Conservation (phyloP, 2,329 filamentous ascomycete genomes). For the Phyllosticta citribraziliensis region DNA sequence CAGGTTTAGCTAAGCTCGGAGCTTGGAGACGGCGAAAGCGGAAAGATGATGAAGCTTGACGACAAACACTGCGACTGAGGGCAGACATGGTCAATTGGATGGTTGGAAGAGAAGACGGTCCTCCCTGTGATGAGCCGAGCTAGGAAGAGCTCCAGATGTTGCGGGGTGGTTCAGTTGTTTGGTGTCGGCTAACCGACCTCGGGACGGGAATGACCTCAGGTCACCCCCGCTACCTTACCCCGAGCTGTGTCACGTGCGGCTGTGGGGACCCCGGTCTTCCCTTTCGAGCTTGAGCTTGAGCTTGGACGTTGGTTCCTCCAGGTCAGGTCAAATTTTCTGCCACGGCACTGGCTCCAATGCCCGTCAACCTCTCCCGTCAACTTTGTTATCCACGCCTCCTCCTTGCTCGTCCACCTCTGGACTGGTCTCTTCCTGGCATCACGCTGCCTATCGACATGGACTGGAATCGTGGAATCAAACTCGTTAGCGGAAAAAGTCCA, state of each 20-base stretch:
- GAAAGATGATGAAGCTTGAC: slow-evolving; percentile 27
- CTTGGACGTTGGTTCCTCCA: background rate
- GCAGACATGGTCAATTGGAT: slow-evolving; percentile 25
- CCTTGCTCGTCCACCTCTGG: background rate
- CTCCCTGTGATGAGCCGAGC: background rate
- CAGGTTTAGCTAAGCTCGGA: slow-evolving; percentile 7
- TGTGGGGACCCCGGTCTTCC: background rate
- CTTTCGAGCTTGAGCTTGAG: background rate
- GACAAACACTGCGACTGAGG: slow-evolving; percentile 33
- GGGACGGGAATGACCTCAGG: background rate
- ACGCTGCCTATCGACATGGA: background rate
- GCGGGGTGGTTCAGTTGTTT: background rate
- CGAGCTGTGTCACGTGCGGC: background rate
- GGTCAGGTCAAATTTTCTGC: background rate
- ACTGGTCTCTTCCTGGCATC: no score
- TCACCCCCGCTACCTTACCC: background rate
- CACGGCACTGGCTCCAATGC: no score
- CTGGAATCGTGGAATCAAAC: background rate
- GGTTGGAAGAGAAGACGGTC: background rate
- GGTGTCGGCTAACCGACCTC: background rate
- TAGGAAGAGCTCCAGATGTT: background rate
- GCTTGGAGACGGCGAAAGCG: slow-evolving; percentile 26
- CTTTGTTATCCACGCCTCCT: background rate
- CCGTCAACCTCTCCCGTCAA: background rate
- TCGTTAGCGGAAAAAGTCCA: background rate